Conservation (phyloP, 805 yeast genomes). For the Lipomyces kockii region DNA sequence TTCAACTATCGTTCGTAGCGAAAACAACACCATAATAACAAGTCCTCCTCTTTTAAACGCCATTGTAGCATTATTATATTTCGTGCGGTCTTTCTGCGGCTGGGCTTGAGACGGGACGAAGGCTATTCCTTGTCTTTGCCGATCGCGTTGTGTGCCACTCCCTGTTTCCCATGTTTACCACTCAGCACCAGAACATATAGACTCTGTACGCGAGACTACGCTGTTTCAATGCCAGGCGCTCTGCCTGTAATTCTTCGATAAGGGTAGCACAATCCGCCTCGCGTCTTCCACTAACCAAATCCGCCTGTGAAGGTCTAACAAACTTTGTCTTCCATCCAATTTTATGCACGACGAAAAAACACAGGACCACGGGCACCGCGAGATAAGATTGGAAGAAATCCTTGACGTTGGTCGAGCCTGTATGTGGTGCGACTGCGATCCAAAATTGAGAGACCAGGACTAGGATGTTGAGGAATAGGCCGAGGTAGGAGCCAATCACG, state of each 20-base stretch:
- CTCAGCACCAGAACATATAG: slow-evolving; percentile 63
- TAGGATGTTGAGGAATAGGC: slow-evolving; percentile 60
- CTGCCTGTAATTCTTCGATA: slow-evolving; percentile 62
- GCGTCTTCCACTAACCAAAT: slow-evolving; percentile 67
- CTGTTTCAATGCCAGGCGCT: slow-evolving; percentile 54
- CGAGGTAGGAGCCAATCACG: slow-evolving; percentile 67
- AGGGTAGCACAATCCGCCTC: slow-evolving; percentile 61
- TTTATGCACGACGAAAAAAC: slow-evolving; percentile 59
- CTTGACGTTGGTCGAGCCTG: slow-evolving; percentile 45
- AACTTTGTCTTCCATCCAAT: slow-evolving; percentile 51
- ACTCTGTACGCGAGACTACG: slow-evolving; percentile 55
- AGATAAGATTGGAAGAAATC: slow-evolving; percentile 60
- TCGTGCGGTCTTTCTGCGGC: too few species aligned
- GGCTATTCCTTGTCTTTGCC: too few species aligned
- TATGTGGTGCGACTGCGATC: slow-evolving; percentile 76
- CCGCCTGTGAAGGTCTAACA: slow-evolving; percentile 56
- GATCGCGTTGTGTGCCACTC: too few species aligned
- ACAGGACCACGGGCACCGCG: slow-evolving; percentile 52
- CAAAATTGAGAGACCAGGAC: slow-evolving; percentile 80
- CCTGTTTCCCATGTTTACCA: not conserved
- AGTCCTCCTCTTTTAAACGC: too few species aligned
- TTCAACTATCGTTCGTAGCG: not conserved
- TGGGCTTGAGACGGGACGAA: too few species aligned
- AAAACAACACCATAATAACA: not conserved
- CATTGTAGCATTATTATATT: too few species aligned